Conservation (phyloP, 1,139 yeast species). For the Petasospora fabianii region DNA sequence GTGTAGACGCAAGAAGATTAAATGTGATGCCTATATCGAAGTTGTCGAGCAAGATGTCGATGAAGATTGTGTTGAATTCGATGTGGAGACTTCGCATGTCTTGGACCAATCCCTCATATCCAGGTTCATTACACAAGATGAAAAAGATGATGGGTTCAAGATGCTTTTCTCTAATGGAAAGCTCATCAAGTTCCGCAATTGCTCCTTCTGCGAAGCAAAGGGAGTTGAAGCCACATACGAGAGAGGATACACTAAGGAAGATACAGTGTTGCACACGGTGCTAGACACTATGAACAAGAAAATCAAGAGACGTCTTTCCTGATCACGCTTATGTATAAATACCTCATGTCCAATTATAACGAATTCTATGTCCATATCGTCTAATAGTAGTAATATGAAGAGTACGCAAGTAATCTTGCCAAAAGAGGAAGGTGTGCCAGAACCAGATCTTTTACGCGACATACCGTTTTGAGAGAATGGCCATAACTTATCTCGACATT, state of each 20-base stretch:
- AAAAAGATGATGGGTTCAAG: slow-evolving; percentile 11
- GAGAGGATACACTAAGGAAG: slow-evolving; percentile 25
- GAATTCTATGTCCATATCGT: neutral
- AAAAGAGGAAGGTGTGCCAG: slow-evolving; percentile 3
- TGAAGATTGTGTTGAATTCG: neutral
- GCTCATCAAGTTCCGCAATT: slow-evolving; percentile 23
- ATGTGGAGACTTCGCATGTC: neutral
- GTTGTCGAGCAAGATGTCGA: slow-evolving; percentile 24
- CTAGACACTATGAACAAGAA: slow-evolving; percentile 4
- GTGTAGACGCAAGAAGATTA: slow-evolving; percentile 68
- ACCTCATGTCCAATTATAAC: too few relatives aligned
- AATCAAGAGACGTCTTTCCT: neutral
- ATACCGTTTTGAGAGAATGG: neutral
- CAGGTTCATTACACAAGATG: slow-evolving; percentile 9
- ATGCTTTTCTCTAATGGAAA: slow-evolving; percentile 17
- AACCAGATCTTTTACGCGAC: neutral
- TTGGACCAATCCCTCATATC: slow-evolving; percentile 3
- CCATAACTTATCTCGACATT: too few relatives aligned
- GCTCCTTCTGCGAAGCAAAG: slow-evolving; percentile 19
- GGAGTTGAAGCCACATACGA: slow-evolving; percentile 12
- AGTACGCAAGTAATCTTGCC: slow-evolving; percentile 1
- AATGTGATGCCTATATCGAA: slow-evolving; percentile 65
- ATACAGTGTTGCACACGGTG: slow-evolving; percentile 9
- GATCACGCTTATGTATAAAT: too few relatives aligned
- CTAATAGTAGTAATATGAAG: neutral